phyloP scores from a whole-genome alignment of 2,329 filamentous ascomycete genomes.

The Monosporascus sp. region DNA sequence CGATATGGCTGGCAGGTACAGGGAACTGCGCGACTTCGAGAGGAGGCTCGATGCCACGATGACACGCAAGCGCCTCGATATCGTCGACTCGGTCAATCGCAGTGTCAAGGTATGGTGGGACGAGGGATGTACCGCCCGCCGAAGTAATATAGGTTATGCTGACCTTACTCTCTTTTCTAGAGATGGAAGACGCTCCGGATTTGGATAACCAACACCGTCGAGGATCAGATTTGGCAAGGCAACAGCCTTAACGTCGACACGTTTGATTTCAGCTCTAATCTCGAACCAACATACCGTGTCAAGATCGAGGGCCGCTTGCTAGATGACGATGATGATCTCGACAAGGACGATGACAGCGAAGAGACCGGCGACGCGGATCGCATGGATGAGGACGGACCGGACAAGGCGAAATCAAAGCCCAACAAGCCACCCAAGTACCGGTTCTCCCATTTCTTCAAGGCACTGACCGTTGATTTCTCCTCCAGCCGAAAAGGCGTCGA shows the following conservation, averaged over 20 bases:
- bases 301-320: constrained; percentile 87
- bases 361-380: constrained; percentile 40
- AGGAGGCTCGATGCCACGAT: constrained; percentile 85
- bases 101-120: constrained; percentile 56
- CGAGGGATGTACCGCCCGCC: not conserved
- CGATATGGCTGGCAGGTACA: constrained; percentile 77
- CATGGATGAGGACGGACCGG: constrained; percentile 55
- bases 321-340: constrained; percentile 53
- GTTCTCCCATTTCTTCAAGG: constrained; percentile 77
- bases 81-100: constrained; percentile 73
- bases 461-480: constrained; percentile 71
- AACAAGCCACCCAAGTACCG: constrained; percentile 43
- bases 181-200: constrained; percentile 81
- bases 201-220: constrained; percentile 91
- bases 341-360: constrained; percentile 45
- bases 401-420: constrained; percentile 27
- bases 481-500: constrained; percentile 53
- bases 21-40: constrained; percentile 79
- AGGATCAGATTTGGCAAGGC: constrained; percentile 90
- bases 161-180: constrained; percentile 31
- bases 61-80: constrained; percentile 88
- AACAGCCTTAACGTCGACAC: constrained; percentile 63
- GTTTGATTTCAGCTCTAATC: constrained; percentile 75
- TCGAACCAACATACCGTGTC: constrained; percentile 77
- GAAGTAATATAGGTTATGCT: constrained; percentile 1